phyloP scores from a whole-genome alignment of 768 basidiomycete species.

The Russula vinacea region DNA sequence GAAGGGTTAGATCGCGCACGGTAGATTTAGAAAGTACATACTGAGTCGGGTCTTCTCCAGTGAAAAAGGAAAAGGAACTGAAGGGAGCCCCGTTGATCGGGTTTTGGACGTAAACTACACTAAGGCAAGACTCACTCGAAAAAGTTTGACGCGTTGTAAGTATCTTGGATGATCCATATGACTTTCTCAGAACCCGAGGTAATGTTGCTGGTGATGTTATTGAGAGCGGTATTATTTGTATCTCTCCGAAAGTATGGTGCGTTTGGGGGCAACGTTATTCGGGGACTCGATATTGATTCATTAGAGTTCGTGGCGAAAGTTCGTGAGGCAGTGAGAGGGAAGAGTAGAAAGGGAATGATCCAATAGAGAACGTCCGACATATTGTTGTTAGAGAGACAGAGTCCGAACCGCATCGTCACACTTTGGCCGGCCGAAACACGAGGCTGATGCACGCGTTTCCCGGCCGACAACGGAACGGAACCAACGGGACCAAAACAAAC shows the following conservation, averaged over 20 bases:
- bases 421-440: neutral
- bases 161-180: slow-evolving; percentile 29
- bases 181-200: slow-evolving; percentile 10
- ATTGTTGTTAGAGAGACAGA: slow-evolving; percentile 5
- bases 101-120: neutral
- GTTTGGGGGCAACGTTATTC: slow-evolving; percentile 6
- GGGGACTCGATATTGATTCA: neutral
- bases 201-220: slow-evolving; percentile 17
- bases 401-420: neutral
- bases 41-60: slow-evolving; percentile 23
- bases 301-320: neutral
- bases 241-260: slow-evolving; percentile 14
- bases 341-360: slow-evolving; percentile 21
- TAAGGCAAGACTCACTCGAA: slow-evolving; percentile 24
- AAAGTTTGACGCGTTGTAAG: slow-evolving; percentile 27
- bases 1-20: slow-evolving; percentile 15
- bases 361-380: slow-evolving; percentile 31
- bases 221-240: slow-evolving; percentile 9
- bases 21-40: slow-evolving; percentile 25
- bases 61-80: slow-evolving; percentile 24
- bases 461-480: slow-evolving; percentile 4
- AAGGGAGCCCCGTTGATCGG: neutral
- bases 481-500: slow-evolving; percentile 13
- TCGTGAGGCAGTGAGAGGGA: neutral
- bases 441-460: slow-evolving; percentile 12